phyloP scores from a whole-genome alignment of 2,329 filamentous ascomycete genomes.

The Coniochaeta prunicola region DNA sequence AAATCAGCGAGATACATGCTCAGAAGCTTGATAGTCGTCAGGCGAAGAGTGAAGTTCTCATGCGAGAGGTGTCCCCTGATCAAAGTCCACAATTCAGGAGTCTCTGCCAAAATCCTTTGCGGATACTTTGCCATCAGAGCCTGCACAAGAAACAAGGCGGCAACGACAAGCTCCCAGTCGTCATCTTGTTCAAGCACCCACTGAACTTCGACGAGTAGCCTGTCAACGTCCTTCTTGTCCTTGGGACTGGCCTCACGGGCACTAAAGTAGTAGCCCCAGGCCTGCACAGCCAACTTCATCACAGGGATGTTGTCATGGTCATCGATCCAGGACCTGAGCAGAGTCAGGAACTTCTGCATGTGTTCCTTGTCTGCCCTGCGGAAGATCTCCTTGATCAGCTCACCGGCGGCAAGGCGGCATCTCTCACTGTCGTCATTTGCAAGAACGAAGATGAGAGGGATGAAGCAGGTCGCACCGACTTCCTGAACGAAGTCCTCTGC shows the following conservation, averaged over 20 bases:
- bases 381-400: slow-evolving; percentile 75
- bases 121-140: slow-evolving; percentile 63
- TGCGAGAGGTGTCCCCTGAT: slow-evolving; percentile 65
- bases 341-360: slow-evolving; percentile 59
- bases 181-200: slow-evolving; percentile 44
- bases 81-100: slow-evolving; percentile 62
- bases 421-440: slow-evolving; percentile 83
- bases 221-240: slow-evolving; percentile 60
- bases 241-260: slow-evolving; percentile 49
- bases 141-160: slow-evolving; percentile 61
- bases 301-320: slow-evolving; percentile 67
- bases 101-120: slow-evolving; percentile 50
- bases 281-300: slow-evolving; percentile 66
- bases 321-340: slow-evolving; percentile 69
- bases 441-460: slow-evolving; percentile 77
- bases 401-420: slow-evolving; percentile 75
- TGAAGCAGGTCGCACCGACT: slow-evolving; percentile 72
- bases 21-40: slow-evolving; percentile 66
- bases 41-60: slow-evolving; percentile 66
- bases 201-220: slow-evolving; percentile 49
- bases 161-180: slow-evolving; percentile 63
- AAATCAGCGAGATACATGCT: slow-evolving; percentile 77
- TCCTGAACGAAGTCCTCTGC: slow-evolving; percentile 77
- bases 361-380: slow-evolving; percentile 68
- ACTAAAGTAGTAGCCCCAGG: slow-evolving; percentile 79